These are phyloP conservation scores for Atractiella rhizophila DNA, from an alignment of 768 basidiomycete species.

Conservation along the genomic window DNA sequence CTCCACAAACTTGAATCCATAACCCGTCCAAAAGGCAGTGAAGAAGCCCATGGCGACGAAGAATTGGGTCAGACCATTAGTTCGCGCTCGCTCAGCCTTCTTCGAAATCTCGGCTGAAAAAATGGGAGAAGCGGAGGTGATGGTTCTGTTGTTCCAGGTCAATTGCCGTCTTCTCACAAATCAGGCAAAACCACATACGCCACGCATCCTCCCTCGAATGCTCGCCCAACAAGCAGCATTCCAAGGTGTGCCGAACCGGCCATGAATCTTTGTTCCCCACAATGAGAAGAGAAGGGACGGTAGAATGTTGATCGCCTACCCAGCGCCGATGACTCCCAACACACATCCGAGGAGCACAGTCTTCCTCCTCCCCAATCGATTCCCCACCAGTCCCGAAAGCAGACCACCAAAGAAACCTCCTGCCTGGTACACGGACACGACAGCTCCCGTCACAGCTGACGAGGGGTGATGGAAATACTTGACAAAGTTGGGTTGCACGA, in stretches of 20 bases:
- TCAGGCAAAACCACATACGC: not conserved
- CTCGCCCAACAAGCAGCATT: not conserved
- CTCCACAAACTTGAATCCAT: not conserved
- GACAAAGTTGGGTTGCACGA: not conserved
- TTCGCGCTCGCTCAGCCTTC: not conserved
- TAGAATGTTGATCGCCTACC: not conserved
- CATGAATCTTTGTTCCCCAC: too few species aligned
- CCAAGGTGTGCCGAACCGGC: not conserved
- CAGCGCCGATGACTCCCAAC: not conserved
- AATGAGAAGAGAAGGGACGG: not conserved
- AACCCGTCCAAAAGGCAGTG: not conserved
- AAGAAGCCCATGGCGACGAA: not conserved
- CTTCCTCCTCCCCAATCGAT: not conserved
- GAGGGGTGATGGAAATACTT: not conserved
- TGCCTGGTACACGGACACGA: not conserved
- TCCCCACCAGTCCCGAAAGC: not conserved
- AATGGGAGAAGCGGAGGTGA: not conserved
- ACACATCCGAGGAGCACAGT: not conserved
- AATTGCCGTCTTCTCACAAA: too few species aligned
- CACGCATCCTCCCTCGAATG: not conserved
- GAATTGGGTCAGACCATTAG: not conserved
- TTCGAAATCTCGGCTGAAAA: not conserved
- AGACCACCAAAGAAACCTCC: not conserved
- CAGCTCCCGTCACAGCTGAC: not conserved
- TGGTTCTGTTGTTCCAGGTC: too few species aligned